Conservation (phyloP, 345 rosid genomes). For the Hypericum perforatum region DNA sequence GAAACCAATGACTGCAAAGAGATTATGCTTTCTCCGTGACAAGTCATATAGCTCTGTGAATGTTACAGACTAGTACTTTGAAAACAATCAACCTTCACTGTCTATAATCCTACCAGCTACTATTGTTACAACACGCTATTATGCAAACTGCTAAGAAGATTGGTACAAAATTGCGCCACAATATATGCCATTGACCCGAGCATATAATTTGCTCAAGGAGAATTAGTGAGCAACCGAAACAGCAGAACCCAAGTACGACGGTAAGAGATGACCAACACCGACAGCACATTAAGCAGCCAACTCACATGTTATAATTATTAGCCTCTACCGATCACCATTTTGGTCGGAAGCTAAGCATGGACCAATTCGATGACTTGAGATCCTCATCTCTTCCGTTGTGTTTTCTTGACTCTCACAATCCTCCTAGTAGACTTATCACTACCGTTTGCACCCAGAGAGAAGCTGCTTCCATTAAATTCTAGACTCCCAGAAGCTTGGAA, state of each 20-base stretch:
- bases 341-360: background rate
- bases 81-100: too few species aligned
- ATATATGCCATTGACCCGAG: slow-evolving; percentile 8
- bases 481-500: slow-evolving; percentile 57
- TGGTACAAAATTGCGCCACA: slow-evolving; percentile 34
- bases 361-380: background rate
- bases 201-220: background rate
- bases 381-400: slow-evolving; percentile 41
- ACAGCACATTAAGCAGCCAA: slow-evolving; percentile 3
- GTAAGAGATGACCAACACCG: background rate
- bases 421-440: slow-evolving; percentile 60
- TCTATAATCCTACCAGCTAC: slow-evolving; percentile 14
- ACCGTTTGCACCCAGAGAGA: slow-evolving; percentile 66
- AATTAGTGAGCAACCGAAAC: background rate
- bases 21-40: slow-evolving; percentile 22
- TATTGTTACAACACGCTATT: slow-evolving; percentile 19
- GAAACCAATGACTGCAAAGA: too few species aligned
- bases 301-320: slow-evolving; percentile 13
- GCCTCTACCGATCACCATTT: background rate
- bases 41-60: slow-evolving; percentile 9
- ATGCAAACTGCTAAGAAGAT: slow-evolving; percentile 12
- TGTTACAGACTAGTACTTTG: too few species aligned
- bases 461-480: slow-evolving; percentile 68
- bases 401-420: slow-evolving; percentile 34
- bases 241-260: slow-evolving; percentile 6